Percentiles rank a stretch among this genome's conserved stretches.
Evolutionary conservation across 139 green algal species (phyloP).

Genomic region (Nannochloris sp.): DNA sequence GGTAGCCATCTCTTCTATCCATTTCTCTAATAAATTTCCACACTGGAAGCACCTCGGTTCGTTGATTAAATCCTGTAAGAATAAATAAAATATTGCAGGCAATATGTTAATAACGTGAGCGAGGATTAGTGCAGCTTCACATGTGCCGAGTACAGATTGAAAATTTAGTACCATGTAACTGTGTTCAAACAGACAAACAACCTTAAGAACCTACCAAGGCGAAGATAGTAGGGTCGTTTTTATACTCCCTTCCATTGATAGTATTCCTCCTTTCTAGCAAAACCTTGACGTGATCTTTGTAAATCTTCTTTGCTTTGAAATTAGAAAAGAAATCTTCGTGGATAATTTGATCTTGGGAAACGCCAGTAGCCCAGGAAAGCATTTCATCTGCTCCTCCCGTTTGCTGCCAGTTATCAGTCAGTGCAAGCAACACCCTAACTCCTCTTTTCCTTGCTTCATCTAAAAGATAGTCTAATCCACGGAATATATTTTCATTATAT

Average conservation of each 20-base stretch:
- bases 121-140: no score
- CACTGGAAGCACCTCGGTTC: constrained; percentile 31
- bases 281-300: constrained; percentile 33
- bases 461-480: constrained; percentile 42
- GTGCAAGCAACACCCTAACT: constrained; percentile 27
- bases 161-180: no score
- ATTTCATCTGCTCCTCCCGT: constrained; percentile 13
- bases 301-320: constrained; percentile 13
- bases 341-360: background rate
- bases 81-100: no score
- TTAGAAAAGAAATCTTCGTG: constrained; percentile 36
- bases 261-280: constrained; percentile 47
- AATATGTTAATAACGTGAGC: no score
- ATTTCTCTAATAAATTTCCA: constrained; percentile 9
- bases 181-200: no score
- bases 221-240: constrained; percentile 62
- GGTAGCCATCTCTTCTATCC: constrained; percentile 43
- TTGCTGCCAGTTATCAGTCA: constrained; percentile 42
- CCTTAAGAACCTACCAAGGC: no score
- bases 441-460: constrained; percentile 24
- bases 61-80: constrained; percentile 57
- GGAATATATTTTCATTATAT: constrained; percentile 41
- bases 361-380: constrained; percentile 1
- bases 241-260: constrained; percentile 46
- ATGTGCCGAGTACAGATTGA: no score